A percentile compares a stretch with the other conserved stretches of the same genome.
Evolutionary conservation across 2,329 filamentous ascomycete species (phyloP).

Genomic region (Colletotrichum sp.): DNA sequence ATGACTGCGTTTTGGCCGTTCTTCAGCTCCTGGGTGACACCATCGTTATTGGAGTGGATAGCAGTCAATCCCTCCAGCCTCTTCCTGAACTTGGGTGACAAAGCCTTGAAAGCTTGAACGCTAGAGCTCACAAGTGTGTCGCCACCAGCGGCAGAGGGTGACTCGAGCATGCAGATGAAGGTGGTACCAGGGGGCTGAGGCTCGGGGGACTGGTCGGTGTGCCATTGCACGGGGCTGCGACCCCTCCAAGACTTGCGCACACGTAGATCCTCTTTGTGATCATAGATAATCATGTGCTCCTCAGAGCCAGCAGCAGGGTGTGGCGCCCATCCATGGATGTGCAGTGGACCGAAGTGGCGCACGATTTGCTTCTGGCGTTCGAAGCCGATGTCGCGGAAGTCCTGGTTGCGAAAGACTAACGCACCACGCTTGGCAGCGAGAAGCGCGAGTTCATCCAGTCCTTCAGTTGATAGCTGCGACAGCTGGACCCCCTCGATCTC

Average conservation of each 20-base stretch:
- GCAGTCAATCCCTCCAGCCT: constrained; percentile 70
- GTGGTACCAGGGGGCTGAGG: constrained; percentile 27
- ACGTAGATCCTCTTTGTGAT: constrained; percentile 25
- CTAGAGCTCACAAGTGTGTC: constrained; percentile 27
- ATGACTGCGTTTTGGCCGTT: constrained; percentile 50
- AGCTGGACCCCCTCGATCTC: background rate
- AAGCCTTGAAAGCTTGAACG: constrained; percentile 43
- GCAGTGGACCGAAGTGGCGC: background rate
- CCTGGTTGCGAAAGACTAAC: constrained; percentile 23
- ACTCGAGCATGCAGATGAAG: constrained; percentile 29
- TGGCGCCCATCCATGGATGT: background rate
- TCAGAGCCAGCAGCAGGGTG: constrained; percentile 24
- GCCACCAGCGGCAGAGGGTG: constrained; percentile 24
- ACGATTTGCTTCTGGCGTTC: constrained; percentile 25
- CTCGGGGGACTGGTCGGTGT: constrained; percentile 27
- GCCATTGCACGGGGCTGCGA: constrained; percentile 27
- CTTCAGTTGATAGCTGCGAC: background rate
- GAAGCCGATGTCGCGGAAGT: constrained; percentile 27
- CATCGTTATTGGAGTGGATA: constrained; percentile 68
- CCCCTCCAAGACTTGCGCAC: constrained; percentile 25
- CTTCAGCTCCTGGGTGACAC: constrained; percentile 28
- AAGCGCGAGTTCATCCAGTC: constrained; percentile 25
- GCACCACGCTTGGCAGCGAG: constrained; percentile 24
- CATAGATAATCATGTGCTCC: constrained; percentile 28
- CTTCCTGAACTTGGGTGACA: constrained; percentile 69